phyloP scores from a whole-genome alignment of 148 eudicot species.

The Pharnaceum exiguum region DNA sequence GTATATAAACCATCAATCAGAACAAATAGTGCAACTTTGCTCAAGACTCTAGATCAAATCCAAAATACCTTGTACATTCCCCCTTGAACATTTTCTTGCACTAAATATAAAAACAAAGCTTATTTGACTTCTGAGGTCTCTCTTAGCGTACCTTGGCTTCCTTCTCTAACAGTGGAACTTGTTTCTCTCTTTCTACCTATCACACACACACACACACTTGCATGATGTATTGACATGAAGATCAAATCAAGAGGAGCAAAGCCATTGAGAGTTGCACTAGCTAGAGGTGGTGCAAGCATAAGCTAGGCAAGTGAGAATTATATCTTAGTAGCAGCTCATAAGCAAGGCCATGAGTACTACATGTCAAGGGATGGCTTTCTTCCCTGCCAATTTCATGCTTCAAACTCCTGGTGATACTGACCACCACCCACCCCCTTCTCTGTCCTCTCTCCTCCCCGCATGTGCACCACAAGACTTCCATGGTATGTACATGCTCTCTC shows the following conservation, averaged over 20 bases:
- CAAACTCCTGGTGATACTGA: conserved; percentile 56
- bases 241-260: background rate
- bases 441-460: conserved; percentile 48
- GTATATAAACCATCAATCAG: conserved; percentile 43
- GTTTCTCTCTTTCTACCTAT: background rate
- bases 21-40: conserved; percentile 29
- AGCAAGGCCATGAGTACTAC: conserved; percentile 42
- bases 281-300: background rate
- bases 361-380: conserved; percentile 75
- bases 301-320: background rate
- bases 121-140: background rate
- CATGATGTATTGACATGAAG: background rate
- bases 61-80: background rate
- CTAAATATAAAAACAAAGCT: conserved; percentile 4
- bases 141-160: too few species aligned
- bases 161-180: background rate
- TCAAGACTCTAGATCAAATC: too few species aligned
- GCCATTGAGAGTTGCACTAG: background rate
- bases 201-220: background rate
- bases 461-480: conserved; percentile 75
- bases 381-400: conserved; percentile 80
- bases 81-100: background rate
- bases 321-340: too few species aligned
- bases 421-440: conserved; percentile 43
- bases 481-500: conserved; percentile 32